These are phyloP conservation scores for Scheffersomyces ergatensis DNA, from an alignment of 805 yeast species.

Conservation along the genomic window DNA sequence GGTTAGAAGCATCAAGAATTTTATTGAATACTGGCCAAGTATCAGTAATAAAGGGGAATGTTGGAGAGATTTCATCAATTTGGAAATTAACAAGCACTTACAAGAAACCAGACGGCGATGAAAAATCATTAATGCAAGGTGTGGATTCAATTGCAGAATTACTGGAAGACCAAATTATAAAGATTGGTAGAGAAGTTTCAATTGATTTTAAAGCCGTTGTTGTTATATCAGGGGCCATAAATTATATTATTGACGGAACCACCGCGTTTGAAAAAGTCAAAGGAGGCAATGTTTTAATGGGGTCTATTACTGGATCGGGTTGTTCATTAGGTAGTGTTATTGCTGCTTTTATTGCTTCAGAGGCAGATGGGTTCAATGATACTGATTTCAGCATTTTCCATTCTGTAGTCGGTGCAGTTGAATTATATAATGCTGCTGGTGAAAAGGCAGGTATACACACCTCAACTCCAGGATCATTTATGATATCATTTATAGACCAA, in stretches of 20 bases:
- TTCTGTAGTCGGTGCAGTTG: slow-evolving; percentile 55
- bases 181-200: slow-evolving; percentile 51
- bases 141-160: slow-evolving; percentile 52
- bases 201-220: slow-evolving; percentile 53
- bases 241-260: slow-evolving; percentile 22
- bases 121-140: slow-evolving; percentile 56
- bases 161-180: slow-evolving; percentile 20
- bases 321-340: slow-evolving; percentile 77
- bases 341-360: slow-evolving; percentile 54
- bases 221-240: slow-evolving; percentile 62
- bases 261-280: slow-evolving; percentile 16
- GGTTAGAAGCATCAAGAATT: slow-evolving; percentile 47
- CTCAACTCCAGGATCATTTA: slow-evolving; percentile 57
- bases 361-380: slow-evolving; percentile 18
- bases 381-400: slow-evolving; percentile 26
- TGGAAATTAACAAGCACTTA: slow-evolving; percentile 26
- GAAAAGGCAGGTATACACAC: slow-evolving; percentile 41
- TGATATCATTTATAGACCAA: slow-evolving; percentile 44
- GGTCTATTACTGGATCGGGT: slow-evolving; percentile 75
- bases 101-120: slow-evolving; percentile 14
- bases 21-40: slow-evolving; percentile 57
- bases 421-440: slow-evolving; percentile 62
- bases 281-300: slow-evolving; percentile 67
- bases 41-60: slow-evolving; percentile 78
- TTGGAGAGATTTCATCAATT: slow-evolving; percentile 77